Conservation (phyloP, 2,329 filamentous ascomycete genomes). For the Aspergillus quadrilineatus region DNA sequence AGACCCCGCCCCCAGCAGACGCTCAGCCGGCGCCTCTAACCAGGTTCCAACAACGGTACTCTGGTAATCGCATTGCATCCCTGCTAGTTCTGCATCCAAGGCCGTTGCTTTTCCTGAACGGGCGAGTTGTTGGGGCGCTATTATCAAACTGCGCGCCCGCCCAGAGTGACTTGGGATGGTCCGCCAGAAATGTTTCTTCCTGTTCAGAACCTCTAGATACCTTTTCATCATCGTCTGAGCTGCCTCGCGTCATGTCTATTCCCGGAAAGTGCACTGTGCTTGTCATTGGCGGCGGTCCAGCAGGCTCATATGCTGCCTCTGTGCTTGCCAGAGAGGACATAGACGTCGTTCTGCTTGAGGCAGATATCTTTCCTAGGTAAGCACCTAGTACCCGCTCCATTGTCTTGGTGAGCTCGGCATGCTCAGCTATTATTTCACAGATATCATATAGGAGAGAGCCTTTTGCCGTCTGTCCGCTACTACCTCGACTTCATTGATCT, state of each 20-base stretch:
- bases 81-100: background rate
- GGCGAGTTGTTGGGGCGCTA: background rate
- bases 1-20: background rate
- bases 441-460: background rate
- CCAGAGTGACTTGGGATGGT: background rate
- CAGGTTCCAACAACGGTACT: background rate
- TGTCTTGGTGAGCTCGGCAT: background rate
- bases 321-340: constrained; percentile 49
- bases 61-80: background rate
- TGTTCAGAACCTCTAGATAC: background rate
- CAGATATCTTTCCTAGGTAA: constrained; percentile 40
- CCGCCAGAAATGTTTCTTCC: background rate
- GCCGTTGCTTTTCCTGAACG: background rate
- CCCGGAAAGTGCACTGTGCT: constrained; percentile 35
- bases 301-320: constrained; percentile 47
- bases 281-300: constrained; percentile 49
- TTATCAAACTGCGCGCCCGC: background rate
- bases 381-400: background rate
- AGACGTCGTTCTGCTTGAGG: constrained; percentile 47
- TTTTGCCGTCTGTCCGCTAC: background rate
- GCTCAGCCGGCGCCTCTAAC: background rate
- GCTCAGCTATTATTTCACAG: background rate
- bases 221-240: background rate
- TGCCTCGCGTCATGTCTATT: background rate
- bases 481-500: background rate